Conservation (phyloP, 1,284 basidiomycete species). For the Cryptococcus sp. region DNA sequence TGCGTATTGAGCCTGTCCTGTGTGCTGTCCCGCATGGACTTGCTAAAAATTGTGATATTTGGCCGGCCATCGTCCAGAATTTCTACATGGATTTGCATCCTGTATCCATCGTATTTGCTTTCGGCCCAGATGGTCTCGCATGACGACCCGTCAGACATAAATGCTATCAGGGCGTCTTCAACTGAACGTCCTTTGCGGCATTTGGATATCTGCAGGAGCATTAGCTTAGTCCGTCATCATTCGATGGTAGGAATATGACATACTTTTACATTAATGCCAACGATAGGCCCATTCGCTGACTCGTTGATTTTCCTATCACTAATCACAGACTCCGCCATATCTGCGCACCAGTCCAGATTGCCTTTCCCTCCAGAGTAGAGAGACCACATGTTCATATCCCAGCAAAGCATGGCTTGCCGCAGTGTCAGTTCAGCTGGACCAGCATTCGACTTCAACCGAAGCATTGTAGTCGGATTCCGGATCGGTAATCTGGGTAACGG, state of each 20-base stretch:
- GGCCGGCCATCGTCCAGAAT: slow-evolving; percentile 52
- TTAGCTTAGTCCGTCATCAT: too few relatives aligned
- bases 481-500: slow-evolving; percentile 57
- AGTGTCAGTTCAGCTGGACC: slow-evolving; percentile 60
- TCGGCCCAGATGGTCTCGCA: slow-evolving; percentile 69
- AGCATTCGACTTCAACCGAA: slow-evolving; percentile 33
- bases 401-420: slow-evolving; percentile 67
- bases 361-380: slow-evolving; percentile 61
- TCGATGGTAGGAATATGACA: not conserved
- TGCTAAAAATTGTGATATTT: slow-evolving; percentile 75
- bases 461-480: slow-evolving; percentile 37
- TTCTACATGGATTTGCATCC: slow-evolving; percentile 80
- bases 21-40: slow-evolving; percentile 78
- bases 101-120: slow-evolving; percentile 87
- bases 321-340: slow-evolving; percentile 56
- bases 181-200: slow-evolving; percentile 68
- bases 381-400: slow-evolving; percentile 67
- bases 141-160: slow-evolving; percentile 38
- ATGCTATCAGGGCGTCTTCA: slow-evolving; percentile 60
- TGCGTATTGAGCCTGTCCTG: slow-evolving; percentile 69
- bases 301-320: not conserved
- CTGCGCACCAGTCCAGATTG: slow-evolving; percentile 63
- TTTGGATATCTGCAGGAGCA: slow-evolving; percentile 68
- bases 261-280: slow-evolving; percentile 64
- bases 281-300: slow-evolving; percentile 43